Percentiles rank a stretch among this genome's conserved stretches.
Conservation (phyloP, 768 basidiomycete species). For the Lepiota subincarnata region DNA sequence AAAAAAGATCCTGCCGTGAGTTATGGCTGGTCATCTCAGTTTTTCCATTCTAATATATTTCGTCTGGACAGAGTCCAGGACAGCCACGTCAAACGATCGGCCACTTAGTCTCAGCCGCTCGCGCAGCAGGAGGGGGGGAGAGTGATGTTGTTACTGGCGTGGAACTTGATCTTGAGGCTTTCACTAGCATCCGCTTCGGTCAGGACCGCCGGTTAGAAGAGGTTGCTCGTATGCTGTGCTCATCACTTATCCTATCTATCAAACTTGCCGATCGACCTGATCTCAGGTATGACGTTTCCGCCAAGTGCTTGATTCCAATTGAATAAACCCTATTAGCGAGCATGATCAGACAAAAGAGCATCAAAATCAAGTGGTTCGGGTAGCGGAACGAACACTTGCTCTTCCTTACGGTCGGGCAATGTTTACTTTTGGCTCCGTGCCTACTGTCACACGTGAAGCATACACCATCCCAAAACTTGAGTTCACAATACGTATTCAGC, state of each 20-base stretch:
- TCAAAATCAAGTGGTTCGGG: conserved; percentile 71
- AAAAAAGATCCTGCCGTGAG: conserved; percentile 57
- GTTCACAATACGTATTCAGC: conserved; percentile 69
- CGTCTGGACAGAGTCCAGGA: conserved; percentile 41
- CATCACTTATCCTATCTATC: conserved; percentile 64
- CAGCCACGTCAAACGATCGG: conserved; percentile 48
- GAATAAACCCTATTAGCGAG: conserved; percentile 50
- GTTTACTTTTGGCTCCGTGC: conserved; percentile 85
- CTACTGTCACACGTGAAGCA: conserved; percentile 70
- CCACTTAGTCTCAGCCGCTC: conserved; percentile 47
- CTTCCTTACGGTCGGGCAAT: conserved; percentile 87
- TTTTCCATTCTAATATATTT: conserved; percentile 1
- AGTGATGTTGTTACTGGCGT: conserved; percentile 61
- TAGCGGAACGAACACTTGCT: conserved; percentile 87
- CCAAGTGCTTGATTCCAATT: background rate
- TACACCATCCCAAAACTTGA: conserved; percentile 79
- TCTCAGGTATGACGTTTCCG: conserved; percentile 35
- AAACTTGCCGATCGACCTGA: conserved; percentile 65
- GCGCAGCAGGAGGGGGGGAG: conserved; percentile 49
- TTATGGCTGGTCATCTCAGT: background rate
- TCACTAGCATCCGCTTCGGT: conserved; percentile 83
- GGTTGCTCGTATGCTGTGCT: conserved; percentile 86
- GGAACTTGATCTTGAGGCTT: conserved; percentile 67
- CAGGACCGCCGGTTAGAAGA: conserved; percentile 89
- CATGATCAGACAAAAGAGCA: conserved; percentile 85